Base-by-base conservation (phyloP, 495 filamentous ascomycete genomes). In the Penicillium malachiteum region DNA sequence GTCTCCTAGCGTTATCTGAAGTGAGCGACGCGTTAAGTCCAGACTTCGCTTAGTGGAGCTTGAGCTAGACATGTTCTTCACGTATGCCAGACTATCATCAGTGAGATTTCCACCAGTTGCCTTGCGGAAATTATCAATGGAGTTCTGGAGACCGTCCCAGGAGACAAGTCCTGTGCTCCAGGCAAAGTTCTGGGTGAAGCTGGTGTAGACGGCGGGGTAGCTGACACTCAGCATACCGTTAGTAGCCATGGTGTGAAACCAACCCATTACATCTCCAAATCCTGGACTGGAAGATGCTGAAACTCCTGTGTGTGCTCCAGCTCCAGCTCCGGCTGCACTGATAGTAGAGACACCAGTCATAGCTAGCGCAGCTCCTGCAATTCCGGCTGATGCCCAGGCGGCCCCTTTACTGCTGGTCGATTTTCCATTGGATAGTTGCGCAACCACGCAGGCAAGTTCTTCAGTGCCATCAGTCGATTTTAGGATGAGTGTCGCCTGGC, bases 201-300 rank as follows among this genome's bases (percentile, higher is more conserved):
- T 92, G 54, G 84, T 80, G 71, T 97, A 97, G 26, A 97, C 84
- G 30, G 82, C 69, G 5, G 94, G 94, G 63, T 96, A 91, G 60
- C 86, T 82, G 60, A 92, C 91, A 57, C 88, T 93, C 67, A 97
- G 71, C 94, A 97, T 97, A 50, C 94, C 94, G 67, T 92, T 96
- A 76, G 92, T 87, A 16, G 94, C 92, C 71, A 98, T 85, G 31
- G 85, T 85, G 73, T 97, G 94, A 72, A 97, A 96, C 82, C 87
- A 93, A 45, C 85, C 84, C 67, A 97, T 84, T 49, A 96, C 85
- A 64, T 96, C 91, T 44, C 77, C 82, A 70, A 97, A 96, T 44
- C 84, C 89, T 8, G 94, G 94, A 58, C 90, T 95, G 34, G 86
- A 70, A 1, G 88, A 81, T 11, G 85, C 74, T 33, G 81, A 71